phyloP scores from a whole-genome alignment of 495 filamentous ascomycete species.

The Xylaria scruposa region DNA sequence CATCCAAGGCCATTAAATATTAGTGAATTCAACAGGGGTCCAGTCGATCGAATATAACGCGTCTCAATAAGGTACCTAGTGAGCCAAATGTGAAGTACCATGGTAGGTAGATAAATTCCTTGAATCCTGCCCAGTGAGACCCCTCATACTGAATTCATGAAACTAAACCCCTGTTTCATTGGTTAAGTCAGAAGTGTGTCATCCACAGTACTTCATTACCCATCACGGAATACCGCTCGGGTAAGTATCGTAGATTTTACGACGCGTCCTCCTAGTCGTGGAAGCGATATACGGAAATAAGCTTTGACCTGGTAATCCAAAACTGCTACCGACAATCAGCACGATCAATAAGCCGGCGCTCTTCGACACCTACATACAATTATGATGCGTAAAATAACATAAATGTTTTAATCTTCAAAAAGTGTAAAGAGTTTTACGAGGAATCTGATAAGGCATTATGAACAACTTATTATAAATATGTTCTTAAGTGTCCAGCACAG shows the following conservation, averaged over 20 bases:
- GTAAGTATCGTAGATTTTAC: not conserved
- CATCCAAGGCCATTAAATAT: too few relatives aligned
- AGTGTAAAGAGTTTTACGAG: not conserved
- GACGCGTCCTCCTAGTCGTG: not conserved
- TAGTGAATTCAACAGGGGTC: too few relatives aligned
- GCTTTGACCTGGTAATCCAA: not conserved
- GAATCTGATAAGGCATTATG: not conserved
- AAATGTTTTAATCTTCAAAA: not conserved
- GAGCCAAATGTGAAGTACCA: too few relatives aligned
- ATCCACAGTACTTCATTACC: too few relatives aligned
- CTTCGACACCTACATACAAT: not conserved
- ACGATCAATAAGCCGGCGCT: not conserved
- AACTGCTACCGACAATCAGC: not conserved
- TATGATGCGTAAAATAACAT: not conserved
- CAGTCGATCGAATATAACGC: too few relatives aligned
- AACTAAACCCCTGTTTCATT: too few relatives aligned
- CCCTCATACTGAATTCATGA: too few relatives aligned
- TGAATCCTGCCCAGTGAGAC: too few relatives aligned
- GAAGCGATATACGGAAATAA: too few relatives aligned
- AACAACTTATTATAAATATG: not conserved
- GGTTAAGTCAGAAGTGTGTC: too few relatives aligned
- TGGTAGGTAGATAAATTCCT: too few relatives aligned
- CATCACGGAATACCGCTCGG: not conserved
- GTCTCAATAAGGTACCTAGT: too few relatives aligned
- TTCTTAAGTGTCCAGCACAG: not conserved